Conservation (phyloP, 108 stramenopile genomes). For the Cylindrotheca fusiformis region DNA sequence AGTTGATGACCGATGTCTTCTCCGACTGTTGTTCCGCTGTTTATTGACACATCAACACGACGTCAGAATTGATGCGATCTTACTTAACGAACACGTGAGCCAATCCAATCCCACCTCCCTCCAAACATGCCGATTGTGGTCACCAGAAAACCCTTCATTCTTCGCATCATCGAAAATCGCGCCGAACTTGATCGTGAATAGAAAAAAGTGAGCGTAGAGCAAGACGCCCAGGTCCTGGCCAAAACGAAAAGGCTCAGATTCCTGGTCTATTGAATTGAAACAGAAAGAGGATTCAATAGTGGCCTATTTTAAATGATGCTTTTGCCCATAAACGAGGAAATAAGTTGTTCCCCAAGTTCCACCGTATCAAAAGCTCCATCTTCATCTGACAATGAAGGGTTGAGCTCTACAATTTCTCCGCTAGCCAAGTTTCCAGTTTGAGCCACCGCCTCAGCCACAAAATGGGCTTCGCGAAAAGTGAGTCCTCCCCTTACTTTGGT, state of each 20-base stretch:
- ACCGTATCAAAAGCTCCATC: conserved; percentile 82
- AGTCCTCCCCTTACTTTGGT: conserved; percentile 97
- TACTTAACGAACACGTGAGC: no score
- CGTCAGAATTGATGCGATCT: no score
- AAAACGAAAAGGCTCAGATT: neutral
- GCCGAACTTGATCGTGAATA: no score
- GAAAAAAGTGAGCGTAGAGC: no score
- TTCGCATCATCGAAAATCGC: no score
- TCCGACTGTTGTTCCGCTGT: no score
- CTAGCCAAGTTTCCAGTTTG: conserved; percentile 89
- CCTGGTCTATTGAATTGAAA: neutral
- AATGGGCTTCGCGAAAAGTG: conserved; percentile 97
- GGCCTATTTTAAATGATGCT: conserved; percentile 56
- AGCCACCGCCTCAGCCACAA: conserved; percentile 89
- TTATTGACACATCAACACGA: no score
- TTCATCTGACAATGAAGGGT: conserved; percentile 80
- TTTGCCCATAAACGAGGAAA: conserved; percentile 83
- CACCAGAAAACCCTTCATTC: no score
- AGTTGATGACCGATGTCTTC: no score
- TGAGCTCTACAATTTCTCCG: conserved; percentile 98
- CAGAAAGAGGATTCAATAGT: neutral
- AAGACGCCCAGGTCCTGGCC: neutral
- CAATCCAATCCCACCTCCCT: no score
- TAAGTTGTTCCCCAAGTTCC: conserved; percentile 75
- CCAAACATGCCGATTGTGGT: no score